phyloP scores from a whole-genome alignment of 176 grass and related monocot species.

The Cocos nucifera region DNA sequence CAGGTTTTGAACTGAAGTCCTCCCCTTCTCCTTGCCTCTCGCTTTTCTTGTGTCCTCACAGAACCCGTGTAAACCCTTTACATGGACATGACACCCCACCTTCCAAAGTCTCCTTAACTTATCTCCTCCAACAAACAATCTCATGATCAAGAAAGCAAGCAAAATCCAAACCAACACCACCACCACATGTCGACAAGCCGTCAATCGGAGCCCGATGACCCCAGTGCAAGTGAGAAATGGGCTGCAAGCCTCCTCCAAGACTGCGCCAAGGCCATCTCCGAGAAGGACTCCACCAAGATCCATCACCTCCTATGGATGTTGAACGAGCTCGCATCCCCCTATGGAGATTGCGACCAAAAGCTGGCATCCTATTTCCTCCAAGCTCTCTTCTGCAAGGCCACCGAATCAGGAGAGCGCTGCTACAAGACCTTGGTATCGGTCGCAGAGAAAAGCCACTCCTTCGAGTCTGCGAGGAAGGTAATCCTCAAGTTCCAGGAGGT shows the following conservation, averaged over 20 bases:
- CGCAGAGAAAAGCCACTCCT: slow-evolving; percentile 1
- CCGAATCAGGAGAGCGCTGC: not conserved
- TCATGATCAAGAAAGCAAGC: not conserved
- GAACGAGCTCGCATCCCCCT: slow-evolving; percentile 2
- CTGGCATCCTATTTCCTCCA: not conserved
- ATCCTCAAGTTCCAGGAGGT: slow-evolving; percentile 10
- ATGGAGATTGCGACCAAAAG: not conserved
- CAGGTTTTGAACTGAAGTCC: no score
- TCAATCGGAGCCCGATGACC: not conserved
- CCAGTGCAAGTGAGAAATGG: not conserved
- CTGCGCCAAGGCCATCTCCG: not conserved
- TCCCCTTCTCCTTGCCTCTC: not conserved
- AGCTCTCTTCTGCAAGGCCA: slow-evolving; percentile 5
- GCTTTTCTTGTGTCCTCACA: not conserved
- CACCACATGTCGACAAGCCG: no score
- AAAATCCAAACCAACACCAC: no score
- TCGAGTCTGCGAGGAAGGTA: not conserved
- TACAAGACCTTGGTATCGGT: not conserved
- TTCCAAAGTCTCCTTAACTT: not conserved
- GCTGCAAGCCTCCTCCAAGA: not conserved
- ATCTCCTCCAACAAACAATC: not conserved
- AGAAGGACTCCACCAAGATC: slow-evolving; percentile 6
- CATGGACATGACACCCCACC: not conserved
- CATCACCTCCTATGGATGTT: slow-evolving; percentile 5
- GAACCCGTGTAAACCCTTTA: not conserved